Conservation (phyloP, 768 basidiomycete species). For the Lactifluus pinguis region DNA sequence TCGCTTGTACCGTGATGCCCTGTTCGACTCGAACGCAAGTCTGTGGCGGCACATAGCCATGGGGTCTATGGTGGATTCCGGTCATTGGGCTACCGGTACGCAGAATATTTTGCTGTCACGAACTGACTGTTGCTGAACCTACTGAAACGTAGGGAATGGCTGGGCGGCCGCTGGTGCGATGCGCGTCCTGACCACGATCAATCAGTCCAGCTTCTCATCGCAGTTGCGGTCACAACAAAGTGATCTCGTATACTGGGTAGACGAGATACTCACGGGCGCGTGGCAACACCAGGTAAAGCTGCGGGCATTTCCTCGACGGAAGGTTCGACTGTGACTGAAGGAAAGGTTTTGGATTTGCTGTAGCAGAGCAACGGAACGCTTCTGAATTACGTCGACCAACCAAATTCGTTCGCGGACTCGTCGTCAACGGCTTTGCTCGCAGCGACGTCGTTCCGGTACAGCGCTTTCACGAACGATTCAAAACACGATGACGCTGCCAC, state of each 20-base stretch:
- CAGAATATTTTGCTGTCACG: not conserved
- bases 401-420: constrained; percentile 44
- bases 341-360: not conserved
- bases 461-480: constrained; percentile 31
- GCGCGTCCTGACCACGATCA: constrained; percentile 47
- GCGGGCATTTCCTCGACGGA: not conserved
- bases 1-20: constrained; percentile 44
- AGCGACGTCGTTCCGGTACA: constrained; percentile 46
- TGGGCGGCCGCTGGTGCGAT: constrained; percentile 68
- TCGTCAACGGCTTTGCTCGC: constrained; percentile 51
- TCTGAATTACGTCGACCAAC: constrained; percentile 43
- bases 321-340: not conserved
- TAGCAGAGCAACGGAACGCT: constrained; percentile 39
- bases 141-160: constrained; percentile 37
- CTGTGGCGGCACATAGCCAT: constrained; percentile 50
- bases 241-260: constrained; percentile 44
- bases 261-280: constrained; percentile 39
- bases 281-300: constrained; percentile 37
- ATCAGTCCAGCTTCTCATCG: constrained; percentile 33
- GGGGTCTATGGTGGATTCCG: constrained; percentile 37
- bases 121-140: not conserved
- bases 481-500: constrained; percentile 34
- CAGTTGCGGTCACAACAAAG: constrained; percentile 32
- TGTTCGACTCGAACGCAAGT: constrained; percentile 35
- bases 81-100: constrained; percentile 51